Conservation (phyloP, 202 grass and related monocot genomes). For the Bolboschoenoplectus hybrid region DNA sequence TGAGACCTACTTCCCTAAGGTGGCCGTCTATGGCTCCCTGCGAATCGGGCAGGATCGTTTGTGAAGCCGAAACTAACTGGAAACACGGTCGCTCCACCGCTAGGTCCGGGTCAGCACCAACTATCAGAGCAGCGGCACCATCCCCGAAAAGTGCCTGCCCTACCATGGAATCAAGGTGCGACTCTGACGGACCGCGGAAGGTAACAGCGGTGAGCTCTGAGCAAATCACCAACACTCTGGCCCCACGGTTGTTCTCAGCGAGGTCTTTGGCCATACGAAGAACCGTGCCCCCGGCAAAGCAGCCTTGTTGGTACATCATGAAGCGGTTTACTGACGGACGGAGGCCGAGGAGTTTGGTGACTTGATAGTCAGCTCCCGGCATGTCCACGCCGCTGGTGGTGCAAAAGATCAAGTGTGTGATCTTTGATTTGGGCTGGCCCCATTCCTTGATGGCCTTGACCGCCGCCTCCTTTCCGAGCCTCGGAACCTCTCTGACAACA, state of each 20-base stretch:
- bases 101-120: background rate
- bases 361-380: background rate
- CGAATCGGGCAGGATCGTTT: background rate
- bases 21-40: background rate
- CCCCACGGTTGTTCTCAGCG: background rate
- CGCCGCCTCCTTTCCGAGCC: background rate
- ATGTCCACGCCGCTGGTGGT: background rate
- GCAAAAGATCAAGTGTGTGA: background rate
- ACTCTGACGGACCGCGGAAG: background rate
- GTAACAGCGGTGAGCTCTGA: background rate
- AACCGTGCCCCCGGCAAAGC: background rate
- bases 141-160: background rate
- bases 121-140: background rate
- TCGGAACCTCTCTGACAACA: background rate
- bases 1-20: constrained; percentile 1
- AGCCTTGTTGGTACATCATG: background rate
- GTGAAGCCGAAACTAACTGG: background rate
- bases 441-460: background rate
- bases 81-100: background rate
- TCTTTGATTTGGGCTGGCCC: background rate
- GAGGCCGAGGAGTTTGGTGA: background rate
- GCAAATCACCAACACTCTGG: background rate
- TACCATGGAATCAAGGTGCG: background rate
- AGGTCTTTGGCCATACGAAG: background rate
- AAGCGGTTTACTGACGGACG: background rate